Evolutionary conservation across 805 yeast species (phyloP), one percentile per base, ranked within the genome.

Genomic region (Lipomyces sp.): DNA sequence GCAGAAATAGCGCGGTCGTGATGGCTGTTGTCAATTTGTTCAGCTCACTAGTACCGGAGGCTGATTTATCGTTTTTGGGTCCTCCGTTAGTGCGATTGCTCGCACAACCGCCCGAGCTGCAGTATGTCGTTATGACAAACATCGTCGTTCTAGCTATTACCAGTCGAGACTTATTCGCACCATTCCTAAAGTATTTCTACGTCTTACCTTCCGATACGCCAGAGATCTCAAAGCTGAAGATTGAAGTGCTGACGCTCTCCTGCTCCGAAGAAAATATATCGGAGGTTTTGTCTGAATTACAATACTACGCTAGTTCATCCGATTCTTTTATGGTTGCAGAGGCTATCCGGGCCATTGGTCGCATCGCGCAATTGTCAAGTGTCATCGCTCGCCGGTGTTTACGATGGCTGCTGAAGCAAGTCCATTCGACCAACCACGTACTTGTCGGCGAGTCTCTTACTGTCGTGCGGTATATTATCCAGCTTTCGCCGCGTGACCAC

Each of bases 391-490:
- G 72, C 6, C 75, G 70, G 53, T 74, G 84, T 2, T 73, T 86
- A 57, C 76, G 73, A 45, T 85, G 95, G 87, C 70, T 88, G 55
- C 70, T 81, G 55, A 66, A 64, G 22, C 72, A 81, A 61, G 68
- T 82, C 49, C 61, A 76, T 29, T 51, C 62, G 0, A 49, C 60
- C n/a, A 45, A 42, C 24, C 51, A 43, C 14, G 65, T 64, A 3
- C 65, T 83, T 4, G 72, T 81, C 37, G 77, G 81, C 47, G 93
- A 87, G 60, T 74, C 83, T 45, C 74, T 90, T 3, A 79, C 86
- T 5, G 86, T 88, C 2, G 74, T 90, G 5, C 72, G 96, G 41
- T 79, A 76, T 56, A 68, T 89, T 55, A 79, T 89, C 33, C 95
- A 86, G 64, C 77, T 75, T 55, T 72, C 80, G 51, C 78, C 84